Conservation (phyloP, 2,329 filamentous ascomycete genomes). For the Cucurbitaria berberidis region DNA sequence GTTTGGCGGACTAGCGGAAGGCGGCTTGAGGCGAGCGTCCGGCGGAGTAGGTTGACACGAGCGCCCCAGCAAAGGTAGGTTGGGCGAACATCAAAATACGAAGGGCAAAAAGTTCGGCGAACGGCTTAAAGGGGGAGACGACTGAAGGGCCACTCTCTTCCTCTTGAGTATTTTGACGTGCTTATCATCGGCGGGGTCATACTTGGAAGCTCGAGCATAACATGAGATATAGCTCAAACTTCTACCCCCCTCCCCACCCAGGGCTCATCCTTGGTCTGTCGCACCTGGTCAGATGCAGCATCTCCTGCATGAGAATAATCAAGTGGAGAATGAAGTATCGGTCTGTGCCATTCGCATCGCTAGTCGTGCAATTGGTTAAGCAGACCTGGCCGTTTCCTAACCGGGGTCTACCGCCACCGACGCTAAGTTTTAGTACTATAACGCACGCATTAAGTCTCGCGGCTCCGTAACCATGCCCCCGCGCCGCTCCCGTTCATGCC, state of each 20-base stretch:
- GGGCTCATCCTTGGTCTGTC: no score
- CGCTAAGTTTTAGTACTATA: neutral
- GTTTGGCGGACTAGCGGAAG: constrained; percentile 3
- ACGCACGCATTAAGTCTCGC: no score
- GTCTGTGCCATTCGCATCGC: neutral
- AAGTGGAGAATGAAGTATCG: neutral
- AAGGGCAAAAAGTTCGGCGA: no score
- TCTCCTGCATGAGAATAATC: neutral
- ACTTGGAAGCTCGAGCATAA: neutral
- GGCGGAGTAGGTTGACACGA: no score
- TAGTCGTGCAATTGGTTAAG: neutral
- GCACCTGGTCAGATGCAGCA: neutral
- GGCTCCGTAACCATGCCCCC: constrained; percentile 6
- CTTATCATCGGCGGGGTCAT: neutral
- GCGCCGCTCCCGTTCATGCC: constrained; percentile 7
- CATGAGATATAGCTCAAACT: neutral
- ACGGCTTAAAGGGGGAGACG: neutral
- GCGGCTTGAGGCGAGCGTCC: constrained; percentile 14
- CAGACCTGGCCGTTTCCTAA: neutral
- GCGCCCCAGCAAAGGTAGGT: no score
- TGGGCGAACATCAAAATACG: neutral
- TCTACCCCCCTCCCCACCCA: no score
- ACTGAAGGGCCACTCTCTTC: neutral
- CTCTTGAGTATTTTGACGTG: neutral
- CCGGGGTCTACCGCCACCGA: neutral